A percentile compares a stretch with the other conserved stretches of the same genome.
Evolutionary conservation across 2,329 filamentous ascomycete species (phyloP).

Genomic region (Colletotrichum sublineola): DNA sequence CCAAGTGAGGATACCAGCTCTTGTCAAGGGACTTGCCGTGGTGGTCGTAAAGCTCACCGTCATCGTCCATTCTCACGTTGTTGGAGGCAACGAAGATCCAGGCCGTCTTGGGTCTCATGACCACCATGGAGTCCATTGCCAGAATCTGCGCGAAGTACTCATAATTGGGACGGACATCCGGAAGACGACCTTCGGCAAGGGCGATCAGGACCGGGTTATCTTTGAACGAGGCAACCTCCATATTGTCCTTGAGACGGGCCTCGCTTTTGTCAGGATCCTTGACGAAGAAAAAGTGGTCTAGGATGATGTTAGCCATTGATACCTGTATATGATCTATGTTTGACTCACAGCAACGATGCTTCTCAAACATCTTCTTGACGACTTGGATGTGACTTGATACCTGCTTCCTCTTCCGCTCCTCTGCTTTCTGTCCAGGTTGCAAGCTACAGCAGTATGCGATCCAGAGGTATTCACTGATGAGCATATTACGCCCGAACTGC

Average conservation of each 20-base stretch:
- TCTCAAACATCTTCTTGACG: constrained; percentile 74
- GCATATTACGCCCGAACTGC: constrained; percentile 76
- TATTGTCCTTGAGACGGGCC: constrained; percentile 58
- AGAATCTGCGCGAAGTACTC: constrained; percentile 72
- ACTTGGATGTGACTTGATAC: constrained; percentile 81
- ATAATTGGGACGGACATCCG: constrained; percentile 72
- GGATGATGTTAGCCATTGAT: constrained; percentile 14
- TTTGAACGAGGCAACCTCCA: constrained; percentile 70
- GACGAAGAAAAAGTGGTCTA: constrained; percentile 73
- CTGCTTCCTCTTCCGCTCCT: constrained; percentile 70
- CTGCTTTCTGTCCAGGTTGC: constrained; percentile 60
- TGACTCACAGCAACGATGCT: constrained; percentile 72
- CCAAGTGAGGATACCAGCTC: constrained; percentile 68
- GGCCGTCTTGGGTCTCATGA: constrained; percentile 69
- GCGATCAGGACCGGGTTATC: constrained; percentile 74
- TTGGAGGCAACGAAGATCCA: constrained; percentile 71
- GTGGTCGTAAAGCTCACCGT: constrained; percentile 56
- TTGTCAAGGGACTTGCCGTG: constrained; percentile 59
- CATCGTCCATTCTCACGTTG: constrained; percentile 63
- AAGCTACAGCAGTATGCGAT: constrained; percentile 62
- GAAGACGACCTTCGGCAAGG: constrained; percentile 68
- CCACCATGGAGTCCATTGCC: constrained; percentile 65
- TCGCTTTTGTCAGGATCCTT: constrained; percentile 67
- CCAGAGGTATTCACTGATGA: constrained; percentile 78
- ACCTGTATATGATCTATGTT: not conserved